These are phyloP conservation scores for Phtheirospermum japonicum DNA, from an alignment of 257 asterid species.

Conservation along the genomic window DNA sequence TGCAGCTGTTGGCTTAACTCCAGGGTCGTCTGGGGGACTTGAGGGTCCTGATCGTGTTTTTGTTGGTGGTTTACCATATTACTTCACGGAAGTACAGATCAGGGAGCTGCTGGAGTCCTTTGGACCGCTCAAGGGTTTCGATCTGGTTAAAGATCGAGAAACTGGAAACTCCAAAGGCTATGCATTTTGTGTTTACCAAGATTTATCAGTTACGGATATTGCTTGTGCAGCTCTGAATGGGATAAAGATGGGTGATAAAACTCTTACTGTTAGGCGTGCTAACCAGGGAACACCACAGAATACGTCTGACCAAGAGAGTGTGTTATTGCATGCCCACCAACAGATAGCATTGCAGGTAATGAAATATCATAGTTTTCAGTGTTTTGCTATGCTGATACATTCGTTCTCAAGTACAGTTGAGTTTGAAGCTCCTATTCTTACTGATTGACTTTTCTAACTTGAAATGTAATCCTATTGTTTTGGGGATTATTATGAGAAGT, in stretches of 20 bases:
- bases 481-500: neutral
- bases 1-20: constrained; percentile 76
- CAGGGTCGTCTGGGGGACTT: constrained; percentile 86
- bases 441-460: neutral
- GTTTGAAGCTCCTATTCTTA: neutral
- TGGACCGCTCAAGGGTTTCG: constrained; percentile 83
- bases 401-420: neutral
- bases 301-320: constrained; percentile 82
- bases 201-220: constrained; percentile 75
- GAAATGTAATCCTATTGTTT: neutral
- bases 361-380: neutral
- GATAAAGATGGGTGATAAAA: constrained; percentile 87
- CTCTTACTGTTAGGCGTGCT: constrained; percentile 86
- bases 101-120: constrained; percentile 86
- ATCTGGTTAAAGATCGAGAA: constrained; percentile 84
- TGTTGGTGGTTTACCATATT: constrained; percentile 86
- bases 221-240: constrained; percentile 91
- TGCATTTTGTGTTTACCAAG: constrained; percentile 82
- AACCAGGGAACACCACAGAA: constrained; percentile 74
- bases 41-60: constrained; percentile 89
- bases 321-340: constrained; percentile 76
- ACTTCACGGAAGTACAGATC: constrained; percentile 75
- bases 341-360: constrained; percentile 46
- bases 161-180: constrained; percentile 93
- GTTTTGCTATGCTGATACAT: neutral